These are phyloP conservation scores for Chaetomidium leptoderma DNA, from an alignment of 495 filamentous ascomycete species.

Conservation along the genomic window DNA sequence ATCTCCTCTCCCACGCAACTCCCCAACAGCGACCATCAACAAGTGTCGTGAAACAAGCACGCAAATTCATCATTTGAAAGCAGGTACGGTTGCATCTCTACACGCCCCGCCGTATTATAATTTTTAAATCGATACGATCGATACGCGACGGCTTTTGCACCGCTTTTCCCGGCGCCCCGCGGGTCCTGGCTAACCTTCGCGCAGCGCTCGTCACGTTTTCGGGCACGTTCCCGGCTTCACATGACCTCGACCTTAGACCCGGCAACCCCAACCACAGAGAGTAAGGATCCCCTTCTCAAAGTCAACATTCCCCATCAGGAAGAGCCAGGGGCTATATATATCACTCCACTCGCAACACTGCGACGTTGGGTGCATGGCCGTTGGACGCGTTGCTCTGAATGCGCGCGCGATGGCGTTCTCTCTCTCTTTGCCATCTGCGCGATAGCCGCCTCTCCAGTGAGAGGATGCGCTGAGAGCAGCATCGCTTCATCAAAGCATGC, in stretches of 20 bases:
- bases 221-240: constrained; percentile 34
- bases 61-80: constrained; percentile 9
- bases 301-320: constrained; percentile 1
- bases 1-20: constrained; percentile 31
- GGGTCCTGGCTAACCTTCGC: constrained; percentile 24
- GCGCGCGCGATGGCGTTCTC: background rate
- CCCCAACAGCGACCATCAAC: constrained; percentile 17
- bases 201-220: constrained; percentile 36
- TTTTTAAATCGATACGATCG: constrained; percentile 3
- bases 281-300: constrained; percentile 16
- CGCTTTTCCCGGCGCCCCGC: constrained; percentile 4
- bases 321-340: background rate
- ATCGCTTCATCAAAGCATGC: background rate
- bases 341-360: background rate
- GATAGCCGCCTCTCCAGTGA: constrained; percentile 1
- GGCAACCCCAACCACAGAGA: constrained; percentile 25
- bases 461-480: background rate
- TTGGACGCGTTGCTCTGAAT: background rate
- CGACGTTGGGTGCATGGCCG: background rate
- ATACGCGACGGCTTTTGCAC: constrained; percentile 12
- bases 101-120: background rate
- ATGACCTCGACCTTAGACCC: constrained; percentile 37
- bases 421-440: no score
- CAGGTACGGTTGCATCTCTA: constrained; percentile 23
- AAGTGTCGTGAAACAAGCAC: constrained; percentile 3